A percentile compares a stretch with the other conserved stretches of the same genome.
Evolutionary conservation across 352 stramenopile species (phyloP).

Genomic region (Blastocystis hominis): DNA sequence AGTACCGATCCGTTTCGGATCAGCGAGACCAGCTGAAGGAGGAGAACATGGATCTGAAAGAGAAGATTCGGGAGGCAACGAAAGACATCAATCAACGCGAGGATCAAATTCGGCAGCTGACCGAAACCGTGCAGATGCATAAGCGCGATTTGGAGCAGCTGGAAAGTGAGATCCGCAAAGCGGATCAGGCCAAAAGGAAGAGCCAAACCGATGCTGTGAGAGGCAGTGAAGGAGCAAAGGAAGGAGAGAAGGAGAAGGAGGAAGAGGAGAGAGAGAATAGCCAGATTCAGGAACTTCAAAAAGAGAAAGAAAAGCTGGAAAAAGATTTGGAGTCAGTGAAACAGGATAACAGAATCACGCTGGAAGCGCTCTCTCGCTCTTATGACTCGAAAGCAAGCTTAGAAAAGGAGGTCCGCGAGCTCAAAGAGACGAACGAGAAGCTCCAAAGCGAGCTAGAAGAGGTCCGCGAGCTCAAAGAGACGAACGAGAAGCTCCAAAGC

Average conservation of each 20-base stretch:
- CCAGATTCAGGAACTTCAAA: background rate
- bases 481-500: background rate
- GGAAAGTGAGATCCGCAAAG: background rate
- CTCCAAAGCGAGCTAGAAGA: background rate
- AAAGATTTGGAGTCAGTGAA: background rate
- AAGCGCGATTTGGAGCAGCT: background rate
- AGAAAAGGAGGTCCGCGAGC: background rate
- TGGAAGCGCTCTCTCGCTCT: background rate
- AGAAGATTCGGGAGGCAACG: background rate
- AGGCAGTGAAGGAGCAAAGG: background rate
- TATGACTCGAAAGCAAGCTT: background rate
- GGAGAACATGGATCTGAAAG: conserved; percentile 27
- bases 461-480: background rate
- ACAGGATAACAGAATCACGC: background rate
- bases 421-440: background rate
- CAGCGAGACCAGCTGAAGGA: conserved; percentile 43
- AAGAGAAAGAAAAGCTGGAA: background rate
- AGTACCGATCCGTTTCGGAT: background rate
- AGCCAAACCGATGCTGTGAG: too few species aligned
- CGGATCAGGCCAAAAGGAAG: background rate
- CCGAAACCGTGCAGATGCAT: conserved; percentile 14
- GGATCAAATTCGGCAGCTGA: background rate
- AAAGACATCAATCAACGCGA: background rate
- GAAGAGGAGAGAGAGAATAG: background rate
- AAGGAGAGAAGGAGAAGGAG: background rate